These are phyloP conservation scores for Macrophomina tecta DNA, from an alignment of 2,329 filamentous ascomycete genomes.

Conservation along the genomic window DNA sequence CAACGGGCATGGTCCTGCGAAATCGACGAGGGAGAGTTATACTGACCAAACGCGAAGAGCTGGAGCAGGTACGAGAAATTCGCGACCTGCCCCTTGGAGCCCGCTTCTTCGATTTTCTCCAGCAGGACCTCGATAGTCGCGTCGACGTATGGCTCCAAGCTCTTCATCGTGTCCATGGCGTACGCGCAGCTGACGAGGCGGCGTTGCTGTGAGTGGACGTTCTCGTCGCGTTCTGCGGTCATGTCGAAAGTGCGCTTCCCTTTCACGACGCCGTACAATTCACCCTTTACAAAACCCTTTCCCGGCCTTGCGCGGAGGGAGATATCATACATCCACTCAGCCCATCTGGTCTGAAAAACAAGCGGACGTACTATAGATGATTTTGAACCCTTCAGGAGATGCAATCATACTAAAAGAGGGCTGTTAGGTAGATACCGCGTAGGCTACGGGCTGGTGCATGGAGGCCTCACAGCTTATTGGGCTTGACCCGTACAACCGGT, in stretches of 20 bases:
- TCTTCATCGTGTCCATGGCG: constrained; percentile 14
- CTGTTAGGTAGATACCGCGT: background rate
- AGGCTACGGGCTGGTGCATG: background rate
- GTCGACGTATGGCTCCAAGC: constrained; percentile 8
- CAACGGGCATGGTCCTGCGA: too few species aligned
- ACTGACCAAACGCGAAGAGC: constrained; percentile 11
- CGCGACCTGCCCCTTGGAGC: background rate
- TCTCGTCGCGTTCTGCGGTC: background rate
- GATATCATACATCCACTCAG: too few species aligned
- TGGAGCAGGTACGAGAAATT: constrained; percentile 1
- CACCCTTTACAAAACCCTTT: background rate
- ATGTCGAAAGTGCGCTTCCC: background rate
- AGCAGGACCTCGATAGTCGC: background rate
- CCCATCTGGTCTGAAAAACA: background rate
- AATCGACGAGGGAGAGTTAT: background rate
- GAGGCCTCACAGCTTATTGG: constrained; percentile 68
- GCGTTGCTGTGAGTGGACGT: background rate
- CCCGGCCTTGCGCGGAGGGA: background rate
- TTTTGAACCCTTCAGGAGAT: constrained; percentile 2
- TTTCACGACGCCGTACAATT: background rate
- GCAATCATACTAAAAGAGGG: background rate
- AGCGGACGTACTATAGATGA: background rate
- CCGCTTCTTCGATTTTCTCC: background rate
- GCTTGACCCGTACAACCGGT: constrained; percentile 77
- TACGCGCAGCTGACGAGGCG: constrained; percentile 2